phyloP scores from a whole-genome alignment of 805 yeast species.

The Dipodascopsis tothii region DNA sequence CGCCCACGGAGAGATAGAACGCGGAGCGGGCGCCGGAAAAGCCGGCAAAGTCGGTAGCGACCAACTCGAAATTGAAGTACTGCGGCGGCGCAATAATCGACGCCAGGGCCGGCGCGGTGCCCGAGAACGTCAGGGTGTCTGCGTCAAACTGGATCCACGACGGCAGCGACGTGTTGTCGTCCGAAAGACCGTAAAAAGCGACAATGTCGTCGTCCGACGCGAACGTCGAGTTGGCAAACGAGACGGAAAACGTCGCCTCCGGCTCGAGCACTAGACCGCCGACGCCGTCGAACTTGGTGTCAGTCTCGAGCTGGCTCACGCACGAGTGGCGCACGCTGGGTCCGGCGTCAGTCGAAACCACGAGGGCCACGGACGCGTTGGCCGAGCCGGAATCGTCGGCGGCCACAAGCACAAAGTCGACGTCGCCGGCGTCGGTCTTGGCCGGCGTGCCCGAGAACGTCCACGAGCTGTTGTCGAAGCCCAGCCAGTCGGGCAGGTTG shows the following conservation, averaged over 20 bases:
- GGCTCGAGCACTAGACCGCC: slow-evolving; percentile 69
- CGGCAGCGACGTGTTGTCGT: slow-evolving; percentile 81
- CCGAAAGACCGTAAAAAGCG: slow-evolving; percentile 73
- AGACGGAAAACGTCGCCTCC: slow-evolving; percentile 55
- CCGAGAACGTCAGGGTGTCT: slow-evolving; percentile 58
- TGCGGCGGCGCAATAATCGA: slow-evolving; percentile 84
- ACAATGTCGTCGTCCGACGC: slow-evolving; percentile 44
- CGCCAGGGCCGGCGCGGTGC: slow-evolving; percentile 81
- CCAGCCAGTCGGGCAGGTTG: slow-evolving; percentile 69
- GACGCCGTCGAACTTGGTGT: slow-evolving; percentile 71
- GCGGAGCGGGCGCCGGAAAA: slow-evolving; percentile 61
- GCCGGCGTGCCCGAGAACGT: slow-evolving; percentile 61
- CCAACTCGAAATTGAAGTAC: slow-evolving; percentile 57
- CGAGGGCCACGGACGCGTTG: slow-evolving; percentile 36
- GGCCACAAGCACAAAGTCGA: slow-evolving; percentile 50
- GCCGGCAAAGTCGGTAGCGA: slow-evolving; percentile 73
- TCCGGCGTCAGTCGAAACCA: slow-evolving; percentile 49
- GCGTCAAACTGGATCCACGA: slow-evolving; percentile 75
- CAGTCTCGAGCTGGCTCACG: slow-evolving; percentile 46
- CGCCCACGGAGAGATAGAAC: slow-evolving; percentile 76
- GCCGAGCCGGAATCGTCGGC: slow-evolving; percentile 48
- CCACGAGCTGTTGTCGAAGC: slow-evolving; percentile 55
- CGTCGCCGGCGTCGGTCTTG: slow-evolving; percentile 29
- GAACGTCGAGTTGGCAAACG: slow-evolving; percentile 59
- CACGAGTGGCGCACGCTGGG: slow-evolving; percentile 36